phyloP scores from a whole-genome alignment of 2,329 filamentous ascomycete species.

The Zelopaecilomyces penicillatus region DNA sequence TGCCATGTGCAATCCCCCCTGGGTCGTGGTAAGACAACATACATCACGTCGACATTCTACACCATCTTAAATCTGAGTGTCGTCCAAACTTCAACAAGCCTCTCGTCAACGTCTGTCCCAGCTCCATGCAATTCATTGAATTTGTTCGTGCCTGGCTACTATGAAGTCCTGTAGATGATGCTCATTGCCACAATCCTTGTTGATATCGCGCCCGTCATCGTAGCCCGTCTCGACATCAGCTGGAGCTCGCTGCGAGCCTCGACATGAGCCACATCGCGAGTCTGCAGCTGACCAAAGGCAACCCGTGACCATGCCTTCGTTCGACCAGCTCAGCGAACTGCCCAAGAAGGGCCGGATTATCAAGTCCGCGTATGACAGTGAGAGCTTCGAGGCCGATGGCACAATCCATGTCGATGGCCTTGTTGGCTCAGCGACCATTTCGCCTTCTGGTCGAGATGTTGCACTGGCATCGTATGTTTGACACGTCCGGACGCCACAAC shows the following conservation, averaged over 20 bases:
- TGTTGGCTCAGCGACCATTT: slow-evolving; percentile 87
- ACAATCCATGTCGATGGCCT: slow-evolving; percentile 74
- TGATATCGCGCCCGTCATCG: background rate
- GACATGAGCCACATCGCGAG: slow-evolving; percentile 14
- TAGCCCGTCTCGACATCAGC: background rate
- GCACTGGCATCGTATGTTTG: slow-evolving; percentile 66
- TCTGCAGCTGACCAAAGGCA: slow-evolving; percentile 5
- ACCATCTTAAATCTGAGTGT: too few species aligned
- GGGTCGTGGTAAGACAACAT: too few species aligned
- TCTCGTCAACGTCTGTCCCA: too few species aligned
- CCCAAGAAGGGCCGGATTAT: slow-evolving; percentile 51
- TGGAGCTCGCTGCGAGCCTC: slow-evolving; percentile 5
- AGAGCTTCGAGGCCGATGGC: slow-evolving; percentile 77
- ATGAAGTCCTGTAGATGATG: slow-evolving; percentile 1
- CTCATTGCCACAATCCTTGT: background rate
- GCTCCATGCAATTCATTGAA: too few species aligned
- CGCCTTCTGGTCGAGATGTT: slow-evolving; percentile 81
- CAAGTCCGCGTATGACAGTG: slow-evolving; percentile 70
- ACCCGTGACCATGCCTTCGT: slow-evolving; percentile 38
- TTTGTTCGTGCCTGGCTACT: background rate
- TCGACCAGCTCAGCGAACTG: slow-evolving; percentile 35
- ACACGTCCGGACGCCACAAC: background rate
- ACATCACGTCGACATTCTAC: too few species aligned
- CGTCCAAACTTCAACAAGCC: too few species aligned
- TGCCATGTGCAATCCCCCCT: too few species aligned